Evolutionary conservation across 2,329 filamentous ascomycete species (phyloP).

Genomic region (Aphanocladium album): DNA sequence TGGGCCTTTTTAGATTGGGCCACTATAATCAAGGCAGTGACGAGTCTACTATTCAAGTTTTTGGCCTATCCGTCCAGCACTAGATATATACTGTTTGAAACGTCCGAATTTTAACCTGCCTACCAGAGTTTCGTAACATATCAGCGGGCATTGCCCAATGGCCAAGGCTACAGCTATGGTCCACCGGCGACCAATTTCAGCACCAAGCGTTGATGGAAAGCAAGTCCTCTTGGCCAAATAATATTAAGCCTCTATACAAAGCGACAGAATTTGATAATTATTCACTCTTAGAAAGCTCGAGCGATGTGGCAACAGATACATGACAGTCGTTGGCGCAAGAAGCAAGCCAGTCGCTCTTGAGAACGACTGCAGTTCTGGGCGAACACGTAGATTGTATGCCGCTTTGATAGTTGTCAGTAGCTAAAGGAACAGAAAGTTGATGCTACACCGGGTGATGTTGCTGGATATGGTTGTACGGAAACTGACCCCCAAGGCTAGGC

Average conservation of each 20-base stretch:
- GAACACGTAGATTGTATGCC: neutral
- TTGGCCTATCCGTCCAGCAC: neutral
- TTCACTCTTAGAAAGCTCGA: neutral
- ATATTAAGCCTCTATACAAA: neutral
- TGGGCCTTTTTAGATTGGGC: neutral
- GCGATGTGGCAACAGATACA: neutral
- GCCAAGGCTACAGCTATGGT: neutral
- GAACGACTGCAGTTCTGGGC: neutral
- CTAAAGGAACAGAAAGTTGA: neutral
- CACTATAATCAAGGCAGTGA: neutral
- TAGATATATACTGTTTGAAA: neutral
- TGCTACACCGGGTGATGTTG: neutral
- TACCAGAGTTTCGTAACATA: neutral
- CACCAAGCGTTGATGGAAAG: neutral
- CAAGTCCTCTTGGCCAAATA: neutral
- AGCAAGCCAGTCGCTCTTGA: neutral
- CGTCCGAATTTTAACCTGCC: neutral
- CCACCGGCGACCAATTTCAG: neutral
- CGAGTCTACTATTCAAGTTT: neutral
- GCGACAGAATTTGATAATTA: neutral
- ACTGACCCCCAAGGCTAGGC: neutral
- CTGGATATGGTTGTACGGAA: neutral
- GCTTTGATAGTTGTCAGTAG: neutral
- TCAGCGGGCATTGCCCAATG: neutral
- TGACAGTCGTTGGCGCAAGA: neutral